Evolutionary conservation across 2,329 filamentous ascomycete species (phyloP).

Genomic region (Xylariaceae sp.): DNA sequence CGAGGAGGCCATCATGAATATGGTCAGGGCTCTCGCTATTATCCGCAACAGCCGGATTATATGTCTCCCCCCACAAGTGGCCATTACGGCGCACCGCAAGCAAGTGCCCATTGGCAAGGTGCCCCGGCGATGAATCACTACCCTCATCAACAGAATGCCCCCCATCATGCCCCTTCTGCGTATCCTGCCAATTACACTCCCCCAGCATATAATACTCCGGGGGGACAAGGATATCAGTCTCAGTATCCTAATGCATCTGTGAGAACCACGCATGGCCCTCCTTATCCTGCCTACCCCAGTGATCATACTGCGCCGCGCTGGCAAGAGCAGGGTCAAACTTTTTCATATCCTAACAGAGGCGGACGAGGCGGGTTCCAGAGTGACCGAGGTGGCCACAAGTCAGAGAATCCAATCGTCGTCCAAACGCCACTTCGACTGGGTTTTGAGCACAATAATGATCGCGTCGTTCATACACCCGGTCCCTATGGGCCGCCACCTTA

Average conservation of each 20-base stretch:
- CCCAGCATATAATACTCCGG: conserved; percentile 45
- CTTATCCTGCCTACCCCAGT: conserved; percentile 38
- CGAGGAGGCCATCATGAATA: conserved; percentile 25
- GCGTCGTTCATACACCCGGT: conserved; percentile 32
- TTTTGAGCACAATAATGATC: conserved; percentile 26
- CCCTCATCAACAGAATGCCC: conserved; percentile 23
- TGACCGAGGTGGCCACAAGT: conserved; percentile 40
- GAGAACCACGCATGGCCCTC: conserved; percentile 35
- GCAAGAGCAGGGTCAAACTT: conserved; percentile 33
- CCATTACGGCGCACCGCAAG: conserved; percentile 27
- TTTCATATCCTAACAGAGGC: conserved; percentile 33
- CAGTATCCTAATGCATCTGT: conserved; percentile 30
- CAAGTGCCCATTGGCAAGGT: conserved; percentile 33
- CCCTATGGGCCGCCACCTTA: conserved; percentile 39
- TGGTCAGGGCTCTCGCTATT: conserved; percentile 27
- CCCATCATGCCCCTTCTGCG: conserved; percentile 44
- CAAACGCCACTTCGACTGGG: conserved; percentile 31
- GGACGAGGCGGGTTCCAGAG: conserved; percentile 40
- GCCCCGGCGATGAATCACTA: conserved; percentile 28
- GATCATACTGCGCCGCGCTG: conserved; percentile 41
- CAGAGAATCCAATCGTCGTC: conserved; percentile 29
- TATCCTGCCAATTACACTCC: conserved; percentile 26
- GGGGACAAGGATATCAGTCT: conserved; percentile 37
- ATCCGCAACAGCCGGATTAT: conserved; percentile 28
- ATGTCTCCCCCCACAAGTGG: conserved; percentile 21